phyloP scores from a whole-genome alignment of 164 flowering plant species.

The Macadamia integrifolia region DNA sequence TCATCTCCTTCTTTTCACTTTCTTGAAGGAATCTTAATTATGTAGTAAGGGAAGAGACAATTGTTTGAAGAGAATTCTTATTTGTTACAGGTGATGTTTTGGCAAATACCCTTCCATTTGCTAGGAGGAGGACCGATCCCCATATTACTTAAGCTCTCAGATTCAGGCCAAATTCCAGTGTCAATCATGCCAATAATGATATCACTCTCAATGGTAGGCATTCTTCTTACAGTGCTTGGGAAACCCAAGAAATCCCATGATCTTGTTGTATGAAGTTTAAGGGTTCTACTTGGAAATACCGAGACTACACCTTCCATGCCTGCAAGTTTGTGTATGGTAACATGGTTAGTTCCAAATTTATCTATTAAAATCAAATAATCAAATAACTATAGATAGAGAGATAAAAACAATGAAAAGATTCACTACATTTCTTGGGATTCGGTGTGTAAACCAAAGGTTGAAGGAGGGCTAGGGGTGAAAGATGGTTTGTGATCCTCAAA shows the following conservation, averaged over 20 bases:
- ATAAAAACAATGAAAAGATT: no score
- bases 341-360: no score
- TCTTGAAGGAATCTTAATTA: no score
- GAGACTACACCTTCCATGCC: slow-evolving; percentile 55
- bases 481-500: no score
- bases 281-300: slow-evolving; percentile 43
- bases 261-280: slow-evolving; percentile 19
- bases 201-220: slow-evolving; percentile 4
- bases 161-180: slow-evolving; percentile 11
- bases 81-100: slow-evolving; percentile 35
- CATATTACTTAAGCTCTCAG: slow-evolving; percentile 15
- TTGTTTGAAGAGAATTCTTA: background rate
- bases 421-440: no score
- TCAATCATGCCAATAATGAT: slow-evolving; percentile 18
- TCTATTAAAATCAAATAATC: no score
- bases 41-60: no score
- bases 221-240: slow-evolving; percentile 6
- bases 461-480: no score
- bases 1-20: no score
- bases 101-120: slow-evolving; percentile 24
- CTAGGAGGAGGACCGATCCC: slow-evolving; percentile 18
- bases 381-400: background rate
- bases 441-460: no score
- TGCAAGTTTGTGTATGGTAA: slow-evolving; percentile 16
- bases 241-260: slow-evolving; percentile 20